Base-by-base conservation (phyloP, 2,329 filamentous ascomycete species). In the Diaporthe humulicola region DNA sequence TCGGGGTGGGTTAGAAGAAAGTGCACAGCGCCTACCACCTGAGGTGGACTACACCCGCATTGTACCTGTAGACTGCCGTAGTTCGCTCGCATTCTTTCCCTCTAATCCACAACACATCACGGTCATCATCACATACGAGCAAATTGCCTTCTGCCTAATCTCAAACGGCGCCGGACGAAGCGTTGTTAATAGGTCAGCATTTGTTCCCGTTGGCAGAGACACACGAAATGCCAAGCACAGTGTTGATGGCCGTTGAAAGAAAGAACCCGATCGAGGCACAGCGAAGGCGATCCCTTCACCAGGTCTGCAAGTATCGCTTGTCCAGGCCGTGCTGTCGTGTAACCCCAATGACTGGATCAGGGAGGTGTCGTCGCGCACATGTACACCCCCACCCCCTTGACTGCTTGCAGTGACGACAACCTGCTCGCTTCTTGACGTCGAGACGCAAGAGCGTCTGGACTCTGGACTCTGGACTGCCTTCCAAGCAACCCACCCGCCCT, bases 321-420 rank as follows among this genome's bases (percentile, higher is more conserved):
- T 57, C 58, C 36, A 50, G 48, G 48, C 57, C 48, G 48, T 40
- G 57, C 70, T 64, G 73, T 15, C 42, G 73, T 74, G 73, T 74
- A 66, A 74, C 73, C 45, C 38, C 48, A 25, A 60, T 4, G 10
- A 40, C 36, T 60, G 33, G n/a, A 54, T 69, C 64, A 54, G 64
- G 48, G 48, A 54, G 60, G 60, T 64, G 58, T 25, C 25, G 40
- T 56, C 40, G 17, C 38, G 50, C 15, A 28, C 33, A n/a, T 64
- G 40, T 40, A 14, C 71, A 30, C 25, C 17, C 25, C 67, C 52
- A 17, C 52, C 28, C 67, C 25, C 52, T 54, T 40, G 50, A n/a
- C 36, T 56, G n/a, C 48, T n/a, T 45, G 19, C 50, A 38, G 61
- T 67, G 61, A 38, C 45, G 30, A 38, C 30, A 50, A n/a, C 15